Base-by-base conservation (phyloP, 164 flowering plant species). In the Tinospora cordifolia region DNA sequence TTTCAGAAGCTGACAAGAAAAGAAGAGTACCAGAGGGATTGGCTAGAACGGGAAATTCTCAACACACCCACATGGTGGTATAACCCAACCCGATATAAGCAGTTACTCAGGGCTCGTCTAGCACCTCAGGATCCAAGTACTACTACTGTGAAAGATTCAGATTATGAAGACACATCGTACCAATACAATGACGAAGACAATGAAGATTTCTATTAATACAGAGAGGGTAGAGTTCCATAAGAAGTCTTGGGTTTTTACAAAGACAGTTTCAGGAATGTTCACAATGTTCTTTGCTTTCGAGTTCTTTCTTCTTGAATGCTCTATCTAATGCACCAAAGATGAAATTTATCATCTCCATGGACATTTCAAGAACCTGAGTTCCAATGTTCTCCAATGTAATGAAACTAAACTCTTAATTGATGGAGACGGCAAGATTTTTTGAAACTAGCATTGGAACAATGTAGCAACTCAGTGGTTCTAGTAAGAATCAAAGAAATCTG, bases 51-150 rank as follows among this genome's bases (percentile, higher is more conserved):
- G 44, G 89, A 67, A 47, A 85, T 90, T 27, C 21, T 85, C 58
- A 77, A 46, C 46, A 86, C 93, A 7, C 78, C 81, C 8, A 90
- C 91, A 1, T 80, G 80, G 87, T 90, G 78, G 79, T 82, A 86
- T 57, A 65, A 78, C 71, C 96, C 96, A 1, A 78, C 63, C 27
- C 76, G 75, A 64, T 78, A 79, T 74, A 72, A 79, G 71, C 72
- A 39, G 0, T 21, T 65, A 8, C 59, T 70, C 60, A 62, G 38
- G 64, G 12, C 59, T 59, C 65, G 59, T 46, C 59, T 71, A 24
- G 68, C 25, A 15, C n/a, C 41, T 66, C 72, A 70, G 13, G 57
- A 70, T 26, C 69, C 19, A 54, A 47, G 36, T 22, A 34, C 22
- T 58, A n/a, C n/a, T n/a, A 30, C 21, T n/a, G 59, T 51, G 21